Conservation (phyloP, 2,329 filamentous ascomycete species). For the Huntiella abstrusa region DNA sequence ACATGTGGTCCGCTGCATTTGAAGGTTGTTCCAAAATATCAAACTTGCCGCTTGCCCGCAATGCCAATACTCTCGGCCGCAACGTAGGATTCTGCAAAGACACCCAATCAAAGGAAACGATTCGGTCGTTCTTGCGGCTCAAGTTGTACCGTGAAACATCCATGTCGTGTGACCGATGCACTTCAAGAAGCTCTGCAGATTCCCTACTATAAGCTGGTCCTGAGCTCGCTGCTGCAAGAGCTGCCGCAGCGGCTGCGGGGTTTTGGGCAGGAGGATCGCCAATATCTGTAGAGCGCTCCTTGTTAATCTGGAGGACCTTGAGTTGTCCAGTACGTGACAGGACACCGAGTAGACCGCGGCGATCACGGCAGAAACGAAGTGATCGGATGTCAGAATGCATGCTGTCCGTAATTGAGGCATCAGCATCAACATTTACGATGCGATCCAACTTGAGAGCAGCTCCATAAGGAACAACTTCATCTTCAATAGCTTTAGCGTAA, state of each 20-base stretch:
- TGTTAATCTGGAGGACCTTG: constrained; percentile 39
- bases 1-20: constrained; percentile 36
- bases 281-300: constrained; percentile 26
- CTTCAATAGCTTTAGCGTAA: constrained; percentile 40
- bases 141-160: constrained; percentile 37
- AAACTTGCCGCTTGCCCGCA: constrained; percentile 41
- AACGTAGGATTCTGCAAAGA: constrained; percentile 36
- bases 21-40: constrained; percentile 44
- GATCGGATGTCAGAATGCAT: constrained; percentile 43
- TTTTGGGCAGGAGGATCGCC: constrained; percentile 6
- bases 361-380: constrained; percentile 43
- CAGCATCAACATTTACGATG: constrained; percentile 35
- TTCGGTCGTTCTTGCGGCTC: constrained; percentile 35
- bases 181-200: constrained; percentile 34
- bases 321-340: constrained; percentile 45
- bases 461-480: constrained; percentile 44
- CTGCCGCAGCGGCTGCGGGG: neutral
- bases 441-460: constrained; percentile 37
- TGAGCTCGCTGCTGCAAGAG: neutral
- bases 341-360: constrained; percentile 39
- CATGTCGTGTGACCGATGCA: constrained; percentile 41
- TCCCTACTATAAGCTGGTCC: constrained; percentile 14
- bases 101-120: constrained; percentile 51
- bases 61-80: constrained; percentile 37
- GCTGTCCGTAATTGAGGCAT: constrained; percentile 30